phyloP scores from a whole-genome alignment of 306 rosid genomes.

The Trifolium fragiferum region DNA sequence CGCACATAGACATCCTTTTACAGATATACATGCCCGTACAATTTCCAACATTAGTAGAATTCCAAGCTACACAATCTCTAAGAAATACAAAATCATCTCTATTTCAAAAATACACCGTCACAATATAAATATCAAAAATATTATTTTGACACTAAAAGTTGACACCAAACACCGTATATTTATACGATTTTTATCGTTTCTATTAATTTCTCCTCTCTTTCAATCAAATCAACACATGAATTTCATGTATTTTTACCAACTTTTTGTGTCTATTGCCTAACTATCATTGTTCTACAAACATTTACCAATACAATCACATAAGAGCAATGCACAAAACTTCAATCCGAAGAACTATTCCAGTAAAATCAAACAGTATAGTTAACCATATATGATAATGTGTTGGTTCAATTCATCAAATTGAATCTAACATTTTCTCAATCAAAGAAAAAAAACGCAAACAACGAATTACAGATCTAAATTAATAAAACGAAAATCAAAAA shows the following conservation, averaged over 20 bases:
- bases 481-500: not conserved
- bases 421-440: conserved; percentile 1
- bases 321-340: conserved; percentile 15
- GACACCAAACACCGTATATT: not conserved
- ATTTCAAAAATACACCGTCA: conserved; percentile 16
- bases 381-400: not conserved
- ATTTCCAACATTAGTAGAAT: conserved; percentile 42
- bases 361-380: not conserved
- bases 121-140: not conserved
- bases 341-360: conserved; percentile 14
- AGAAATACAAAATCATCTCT: conserved; percentile 32
- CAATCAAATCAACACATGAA: not conserved
- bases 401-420: conserved; percentile 29
- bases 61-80: conserved; percentile 36
- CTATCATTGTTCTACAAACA: too few species aligned
- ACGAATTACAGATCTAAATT: conserved; percentile 44
- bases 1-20: conserved; percentile 48
- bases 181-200: not conserved
- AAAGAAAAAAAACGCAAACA: not conserved
- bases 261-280: too few species aligned
- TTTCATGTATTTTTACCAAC: not conserved
- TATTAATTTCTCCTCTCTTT: not conserved
- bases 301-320: not conserved
- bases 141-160: not conserved
- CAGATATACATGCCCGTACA: conserved; percentile 49